A percentile compares a stretch with the other conserved stretches of the same genome.
Conservation (phyloP, 331 rosid genomes). For the Telfairia occidentalis region DNA sequence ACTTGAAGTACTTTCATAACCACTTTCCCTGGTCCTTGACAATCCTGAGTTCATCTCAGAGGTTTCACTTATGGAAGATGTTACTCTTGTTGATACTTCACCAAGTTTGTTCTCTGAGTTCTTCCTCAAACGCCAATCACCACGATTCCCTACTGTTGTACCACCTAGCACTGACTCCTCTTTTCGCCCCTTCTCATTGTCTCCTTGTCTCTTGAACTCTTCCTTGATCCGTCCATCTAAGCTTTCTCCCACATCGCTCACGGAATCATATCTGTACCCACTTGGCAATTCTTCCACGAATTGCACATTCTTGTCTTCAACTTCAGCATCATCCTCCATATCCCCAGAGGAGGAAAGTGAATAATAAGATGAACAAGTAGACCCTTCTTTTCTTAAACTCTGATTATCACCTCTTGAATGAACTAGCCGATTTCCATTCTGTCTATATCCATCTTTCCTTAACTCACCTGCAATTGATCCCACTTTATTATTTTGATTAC, state of each 20-base stretch:
- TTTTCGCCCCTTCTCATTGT: background rate
- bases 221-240: constrained; percentile 22
- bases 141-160: constrained; percentile 22
- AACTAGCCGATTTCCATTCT: constrained; percentile 24
- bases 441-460: constrained; percentile 27
- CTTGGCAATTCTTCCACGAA: constrained; percentile 33
- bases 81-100: constrained; percentile 28
- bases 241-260: constrained; percentile 22
- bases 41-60: constrained; percentile 26
- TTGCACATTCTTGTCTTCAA: constrained; percentile 34
- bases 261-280: constrained; percentile 27
- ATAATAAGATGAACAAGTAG: constrained; percentile 80
- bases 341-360: constrained; percentile 56
- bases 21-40: constrained; percentile 27
- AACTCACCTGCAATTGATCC: constrained; percentile 25
- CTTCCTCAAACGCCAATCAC: constrained; percentile 48
- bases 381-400: constrained; percentile 37
- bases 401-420: constrained; percentile 25
- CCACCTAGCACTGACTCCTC: constrained; percentile 19
- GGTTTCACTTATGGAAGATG: constrained; percentile 24
- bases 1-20: constrained; percentile 27
- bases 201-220: constrained; percentile 25
- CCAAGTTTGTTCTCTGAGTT: constrained; percentile 53
- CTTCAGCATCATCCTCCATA: constrained; percentile 47
- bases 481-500: constrained; percentile 14